Percentiles rank a stretch among this genome's conserved stretches.
Conservation (phyloP, 768 basidiomycete genomes). For the Antrodiella citrinella region DNA sequence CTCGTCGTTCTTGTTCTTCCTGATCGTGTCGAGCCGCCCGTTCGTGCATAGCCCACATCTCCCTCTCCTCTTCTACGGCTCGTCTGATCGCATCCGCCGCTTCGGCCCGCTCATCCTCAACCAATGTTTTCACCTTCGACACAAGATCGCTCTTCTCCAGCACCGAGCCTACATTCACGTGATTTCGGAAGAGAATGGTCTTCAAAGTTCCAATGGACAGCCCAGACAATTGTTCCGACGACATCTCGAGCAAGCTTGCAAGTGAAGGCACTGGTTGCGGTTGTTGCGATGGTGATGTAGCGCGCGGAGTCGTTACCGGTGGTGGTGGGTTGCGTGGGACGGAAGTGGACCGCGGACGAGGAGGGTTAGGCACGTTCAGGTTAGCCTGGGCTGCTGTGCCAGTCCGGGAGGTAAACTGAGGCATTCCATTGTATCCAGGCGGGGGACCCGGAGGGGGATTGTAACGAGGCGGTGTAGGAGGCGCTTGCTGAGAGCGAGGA, state of each 20-base stretch:
- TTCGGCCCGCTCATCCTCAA: slow-evolving; percentile 38
- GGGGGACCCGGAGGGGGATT: slow-evolving; percentile 9
- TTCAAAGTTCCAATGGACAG: slow-evolving; percentile 73
- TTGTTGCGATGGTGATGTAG: slow-evolving; percentile 27
- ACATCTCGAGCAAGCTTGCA: slow-evolving; percentile 58
- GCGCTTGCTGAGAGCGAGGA: slow-evolving; percentile 7
- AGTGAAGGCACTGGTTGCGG: slow-evolving; percentile 44
- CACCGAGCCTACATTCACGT: slow-evolving; percentile 53
- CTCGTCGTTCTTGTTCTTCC: slow-evolving; percentile 6
- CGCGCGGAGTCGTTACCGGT: slow-evolving; percentile 6
- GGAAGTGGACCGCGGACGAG: slow-evolving; percentile 33
- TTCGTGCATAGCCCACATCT: slow-evolving; percentile 13
- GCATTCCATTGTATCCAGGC: background rate
- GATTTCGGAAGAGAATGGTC: slow-evolving; percentile 71
- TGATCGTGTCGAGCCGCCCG: slow-evolving; percentile 14
- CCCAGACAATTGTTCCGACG: slow-evolving; percentile 42
- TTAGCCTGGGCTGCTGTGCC: slow-evolving; percentile 1
- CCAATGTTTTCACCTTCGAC: slow-evolving; percentile 50
- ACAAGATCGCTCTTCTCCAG: slow-evolving; percentile 89
- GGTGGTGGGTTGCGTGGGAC: slow-evolving; percentile 26
- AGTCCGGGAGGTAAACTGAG: background rate
- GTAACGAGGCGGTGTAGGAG: slow-evolving; percentile 13
- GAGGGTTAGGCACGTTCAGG: slow-evolving; percentile 9
- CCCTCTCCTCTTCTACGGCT: slow-evolving; percentile 20
- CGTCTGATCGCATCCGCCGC: slow-evolving; percentile 16